phyloP scores from a whole-genome alignment of 139 green algal genomes.

The Tetraselmis striata region DNA sequence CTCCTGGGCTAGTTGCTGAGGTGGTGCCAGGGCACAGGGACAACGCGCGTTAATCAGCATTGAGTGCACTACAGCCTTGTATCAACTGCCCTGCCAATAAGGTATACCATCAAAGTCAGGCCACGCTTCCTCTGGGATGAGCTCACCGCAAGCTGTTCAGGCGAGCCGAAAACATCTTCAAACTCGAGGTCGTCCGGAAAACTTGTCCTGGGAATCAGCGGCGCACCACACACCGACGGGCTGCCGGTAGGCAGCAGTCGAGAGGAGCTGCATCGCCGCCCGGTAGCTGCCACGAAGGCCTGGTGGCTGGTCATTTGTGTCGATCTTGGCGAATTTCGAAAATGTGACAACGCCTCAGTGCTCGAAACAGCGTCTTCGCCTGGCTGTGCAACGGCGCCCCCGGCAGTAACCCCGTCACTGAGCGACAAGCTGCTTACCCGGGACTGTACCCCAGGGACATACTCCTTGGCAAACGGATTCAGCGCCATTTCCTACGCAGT shows the following conservation, averaged over 20 bases:
- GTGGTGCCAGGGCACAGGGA: background rate
- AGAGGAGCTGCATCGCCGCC: too few species aligned
- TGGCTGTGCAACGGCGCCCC: background rate
- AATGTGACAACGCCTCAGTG: background rate
- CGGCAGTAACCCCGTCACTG: background rate
- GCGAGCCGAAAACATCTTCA: constrained; percentile 1
- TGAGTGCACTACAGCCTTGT: background rate
- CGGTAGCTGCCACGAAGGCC: too few species aligned
- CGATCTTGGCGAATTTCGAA: too few species aligned
- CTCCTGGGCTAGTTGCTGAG: background rate
- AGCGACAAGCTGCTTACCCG: background rate
- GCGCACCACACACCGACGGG: too few species aligned
- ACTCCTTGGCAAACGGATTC: background rate
- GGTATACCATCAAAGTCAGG: background rate
- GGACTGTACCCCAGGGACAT: background rate
- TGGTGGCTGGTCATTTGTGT: too few species aligned
- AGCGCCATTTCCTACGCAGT: too few species aligned
- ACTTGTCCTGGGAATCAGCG: too few species aligned
- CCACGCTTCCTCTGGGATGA: background rate
- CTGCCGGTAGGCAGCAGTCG: too few species aligned
- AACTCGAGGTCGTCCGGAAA: background rate
- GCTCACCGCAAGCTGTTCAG: background rate
- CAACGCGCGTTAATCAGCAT: constrained; percentile 9
- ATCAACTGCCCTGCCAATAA: background rate
- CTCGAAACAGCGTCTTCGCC: background rate